A percentile compares a stretch with the other conserved stretches of the same genome.
phyloP scores from a whole-genome alignment of 352 stramenopile genomes.

The Globisporangium nunn region DNA sequence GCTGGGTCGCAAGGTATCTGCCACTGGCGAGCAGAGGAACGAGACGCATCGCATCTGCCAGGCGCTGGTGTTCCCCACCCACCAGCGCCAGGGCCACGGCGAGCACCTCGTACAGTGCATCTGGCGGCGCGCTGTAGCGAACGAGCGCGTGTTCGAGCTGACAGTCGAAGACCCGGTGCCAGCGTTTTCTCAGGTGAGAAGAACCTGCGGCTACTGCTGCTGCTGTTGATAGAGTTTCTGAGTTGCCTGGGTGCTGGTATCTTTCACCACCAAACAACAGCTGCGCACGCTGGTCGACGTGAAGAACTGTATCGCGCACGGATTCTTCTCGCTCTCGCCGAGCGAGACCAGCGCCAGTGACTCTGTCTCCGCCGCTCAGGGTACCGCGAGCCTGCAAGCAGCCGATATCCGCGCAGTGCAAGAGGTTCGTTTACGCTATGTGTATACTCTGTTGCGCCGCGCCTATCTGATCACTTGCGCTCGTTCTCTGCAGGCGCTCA shows the following conservation, averaged over 20 bases:
- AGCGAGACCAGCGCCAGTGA: constrained; percentile 13
- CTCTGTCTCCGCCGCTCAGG: constrained; percentile 13
- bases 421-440: constrained; percentile 18
- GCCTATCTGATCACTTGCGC: not conserved
- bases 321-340: constrained; percentile 52
- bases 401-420: constrained; percentile 60
- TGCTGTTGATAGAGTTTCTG: not conserved
- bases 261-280: constrained; percentile 15
- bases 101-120: constrained; percentile 70
- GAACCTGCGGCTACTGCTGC: not conserved
- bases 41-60: constrained; percentile 83
- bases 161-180: constrained; percentile 82
- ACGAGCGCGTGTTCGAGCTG: constrained; percentile 64
- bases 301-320: constrained; percentile 46
- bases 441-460: not conserved
- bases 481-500: constrained; percentile 33
- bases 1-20: constrained; percentile 37
- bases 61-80: constrained; percentile 65
- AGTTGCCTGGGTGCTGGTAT: not conserved
- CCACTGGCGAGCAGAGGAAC: constrained; percentile 25
- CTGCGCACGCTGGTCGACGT: constrained; percentile 67
- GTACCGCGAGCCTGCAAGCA: constrained; percentile 32
- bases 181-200: constrained; percentile 36
- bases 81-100: constrained; percentile 77
- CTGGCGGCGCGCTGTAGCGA: constrained; percentile 39